These are phyloP conservation scores for Teratosphaeria viscida DNA, from an alignment of 2,329 filamentous ascomycete genomes.

Conservation along the genomic window DNA sequence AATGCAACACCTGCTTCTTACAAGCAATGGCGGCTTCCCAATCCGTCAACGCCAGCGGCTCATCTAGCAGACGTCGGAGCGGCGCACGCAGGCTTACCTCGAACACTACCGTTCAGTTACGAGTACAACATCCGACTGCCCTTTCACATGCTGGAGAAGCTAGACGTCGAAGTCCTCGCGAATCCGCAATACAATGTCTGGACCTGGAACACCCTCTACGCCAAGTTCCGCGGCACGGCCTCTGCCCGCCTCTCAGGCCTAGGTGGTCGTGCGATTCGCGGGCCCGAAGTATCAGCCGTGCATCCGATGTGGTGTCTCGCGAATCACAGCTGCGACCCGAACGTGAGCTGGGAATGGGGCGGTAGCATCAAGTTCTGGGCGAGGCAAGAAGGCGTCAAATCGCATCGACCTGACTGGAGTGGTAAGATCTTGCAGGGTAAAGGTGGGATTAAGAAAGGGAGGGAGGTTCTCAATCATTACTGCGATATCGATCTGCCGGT, in stretches of 20 bases:
- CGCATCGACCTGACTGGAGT: conserved; percentile 25
- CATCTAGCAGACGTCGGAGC: background rate
- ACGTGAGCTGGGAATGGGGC: conserved; percentile 89
- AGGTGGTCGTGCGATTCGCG: conserved; percentile 51
- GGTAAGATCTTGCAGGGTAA: conserved; percentile 20
- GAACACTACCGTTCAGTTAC: conserved; percentile 70
- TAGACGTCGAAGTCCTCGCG: conserved; percentile 68
- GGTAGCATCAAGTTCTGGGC: conserved; percentile 64
- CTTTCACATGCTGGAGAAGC: conserved; percentile 69
- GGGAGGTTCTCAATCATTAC: conserved; percentile 90
- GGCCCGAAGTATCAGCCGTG: conserved; percentile 84
- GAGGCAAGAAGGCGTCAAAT: conserved; percentile 45
- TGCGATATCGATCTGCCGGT: conserved; percentile 76
- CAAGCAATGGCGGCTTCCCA: conserved; percentile 9
- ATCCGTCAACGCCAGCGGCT: background rate
- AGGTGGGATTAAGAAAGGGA: conserved; percentile 58
- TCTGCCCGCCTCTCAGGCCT: conserved; percentile 63
- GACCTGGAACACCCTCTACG: conserved; percentile 84
- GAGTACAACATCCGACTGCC: conserved; percentile 63
- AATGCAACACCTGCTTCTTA: conserved; percentile 11
- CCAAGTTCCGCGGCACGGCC: conserved; percentile 87
- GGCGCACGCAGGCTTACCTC: conserved; percentile 20
- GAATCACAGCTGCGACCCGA: conserved; percentile 93
- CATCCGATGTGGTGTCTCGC: conserved; percentile 94
- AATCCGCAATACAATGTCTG: conserved; percentile 56